phyloP scores from a whole-genome alignment of 2,329 filamentous ascomycete genomes.

The Zymoseptoria tritici region DNA sequence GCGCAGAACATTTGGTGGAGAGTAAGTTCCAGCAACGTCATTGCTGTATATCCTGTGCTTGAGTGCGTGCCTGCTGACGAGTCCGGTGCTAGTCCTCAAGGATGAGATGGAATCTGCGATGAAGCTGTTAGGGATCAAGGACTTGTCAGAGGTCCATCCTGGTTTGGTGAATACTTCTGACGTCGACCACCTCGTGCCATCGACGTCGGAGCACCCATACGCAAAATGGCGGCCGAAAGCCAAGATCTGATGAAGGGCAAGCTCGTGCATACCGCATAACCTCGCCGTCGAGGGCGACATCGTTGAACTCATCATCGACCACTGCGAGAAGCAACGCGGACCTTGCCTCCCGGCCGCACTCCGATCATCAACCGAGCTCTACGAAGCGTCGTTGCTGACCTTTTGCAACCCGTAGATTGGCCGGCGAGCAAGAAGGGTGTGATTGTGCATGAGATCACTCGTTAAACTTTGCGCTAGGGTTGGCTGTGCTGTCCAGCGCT shows the following conservation, averaged over 20 bases:
- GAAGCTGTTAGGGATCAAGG: slow-evolving; percentile 54
- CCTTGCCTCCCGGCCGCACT: neutral
- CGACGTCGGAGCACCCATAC: slow-evolving; percentile 10
- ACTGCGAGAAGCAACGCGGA: neutral
- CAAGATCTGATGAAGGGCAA: neutral
- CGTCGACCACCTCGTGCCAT: slow-evolving; percentile 43
- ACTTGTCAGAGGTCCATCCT: slow-evolving; percentile 51
- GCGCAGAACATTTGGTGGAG: slow-evolving; percentile 35
- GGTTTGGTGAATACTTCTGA: slow-evolving; percentile 48
- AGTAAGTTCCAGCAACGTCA: neutral
- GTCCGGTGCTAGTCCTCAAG: slow-evolving; percentile 28
- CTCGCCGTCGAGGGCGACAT: too few species aligned
- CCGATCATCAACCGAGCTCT: neutral
- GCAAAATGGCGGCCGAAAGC: slow-evolving; percentile 14
- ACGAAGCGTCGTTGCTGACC: neutral
- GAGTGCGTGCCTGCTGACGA: neutral
- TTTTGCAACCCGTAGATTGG: neutral
- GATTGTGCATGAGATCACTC: neutral
- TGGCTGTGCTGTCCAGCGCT: neutral
- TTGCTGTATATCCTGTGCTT: too few species aligned
- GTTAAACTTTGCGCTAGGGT: neutral
- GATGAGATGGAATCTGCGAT: slow-evolving; percentile 59
- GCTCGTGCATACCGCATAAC: neutral
- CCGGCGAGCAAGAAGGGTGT: neutral
- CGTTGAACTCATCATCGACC: neutral